Evolutionary conservation across 306 rosid species (phyloP), one percentile per base, ranked within the genome.

Genomic region (Cucurbita ficifolia): DNA sequence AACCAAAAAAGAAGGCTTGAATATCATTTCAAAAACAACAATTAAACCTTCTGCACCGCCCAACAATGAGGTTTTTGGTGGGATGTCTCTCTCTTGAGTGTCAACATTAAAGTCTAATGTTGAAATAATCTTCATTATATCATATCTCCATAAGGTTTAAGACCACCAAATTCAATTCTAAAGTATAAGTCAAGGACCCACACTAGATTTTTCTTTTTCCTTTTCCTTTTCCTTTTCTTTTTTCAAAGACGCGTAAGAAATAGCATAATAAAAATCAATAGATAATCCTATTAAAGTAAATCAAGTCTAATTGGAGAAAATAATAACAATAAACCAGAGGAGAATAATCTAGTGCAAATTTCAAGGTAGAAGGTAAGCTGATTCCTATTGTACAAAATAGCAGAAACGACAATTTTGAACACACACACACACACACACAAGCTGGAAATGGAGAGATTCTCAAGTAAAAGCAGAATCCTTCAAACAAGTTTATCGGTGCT

Each of bases 401-500:
- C 19, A 43, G 11, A 65, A 65, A 65, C 11, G 72, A 65, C 72
- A 21, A 43, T 19, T 65, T 19, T 18, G 19, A 42, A 64, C 49
- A 64, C 71, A 21, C 19, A n/a, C 49, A 64, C 71, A 21, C 19
- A n/a, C 24, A 22, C 24, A 38, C 40, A 38, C 40, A 38, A 40
- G 53, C 54, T 22, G 8, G 38, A 42, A 67, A 67, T 67, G 52
- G 54, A 67, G 72, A 67, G 72, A 67, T 43, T 67, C 54, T 67
- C 50, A 39, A 6, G 38, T 45, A 42, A 67, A 67, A 21, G 40
- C 57, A 48, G 73, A 55, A 46, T 14, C 73, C 38, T 13, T 43
- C 50, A 22, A 46, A 68, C 36, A 43, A 68, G 73, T 22, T 45
- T 68, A 21, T 65, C 53, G 50, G n/a, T 67, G 39, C 14, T 22